Conservation (phyloP, 495 filamentous ascomycete species). For the Alectoria sarmentosa region DNA sequence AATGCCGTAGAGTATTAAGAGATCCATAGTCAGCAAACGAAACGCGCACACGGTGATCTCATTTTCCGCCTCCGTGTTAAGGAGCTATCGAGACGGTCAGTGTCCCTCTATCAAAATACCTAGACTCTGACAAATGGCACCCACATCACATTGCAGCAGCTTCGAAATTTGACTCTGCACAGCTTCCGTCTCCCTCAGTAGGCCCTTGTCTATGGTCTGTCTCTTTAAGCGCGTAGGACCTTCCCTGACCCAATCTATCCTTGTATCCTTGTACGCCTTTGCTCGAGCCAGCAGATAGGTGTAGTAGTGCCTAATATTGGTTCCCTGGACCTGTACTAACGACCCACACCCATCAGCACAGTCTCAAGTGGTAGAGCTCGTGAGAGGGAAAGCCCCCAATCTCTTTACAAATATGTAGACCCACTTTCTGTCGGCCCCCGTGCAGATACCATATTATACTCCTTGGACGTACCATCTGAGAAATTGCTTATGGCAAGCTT, state of each 20-base stretch:
- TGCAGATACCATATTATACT: conserved; percentile 20
- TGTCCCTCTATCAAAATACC: not conserved
- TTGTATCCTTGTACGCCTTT: conserved; percentile 71
- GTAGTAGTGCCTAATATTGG: conserved; percentile 88
- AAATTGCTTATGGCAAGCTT: conserved; percentile 83
- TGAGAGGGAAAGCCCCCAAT: conserved; percentile 12
- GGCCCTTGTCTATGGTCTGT: conserved; percentile 83
- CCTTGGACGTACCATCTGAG: conserved; percentile 68
- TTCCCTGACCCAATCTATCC: conserved; percentile 81
- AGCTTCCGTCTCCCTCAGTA: conserved; percentile 84
- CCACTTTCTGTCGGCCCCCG: conserved; percentile 25
- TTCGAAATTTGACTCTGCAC: conserved; percentile 85
- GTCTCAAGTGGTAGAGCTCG: conserved; percentile 14
- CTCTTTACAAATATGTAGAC: conserved; percentile 14
- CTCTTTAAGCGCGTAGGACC: conserved; percentile 79
- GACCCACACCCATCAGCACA: conserved; percentile 21
- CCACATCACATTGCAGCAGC: conserved; percentile 82
- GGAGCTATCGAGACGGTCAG: conserved; percentile 47
- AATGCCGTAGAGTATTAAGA: conserved; percentile 85
- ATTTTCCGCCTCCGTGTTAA: conserved; percentile 87
- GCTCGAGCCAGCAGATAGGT: conserved; percentile 80
- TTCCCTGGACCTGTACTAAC: conserved; percentile 86
- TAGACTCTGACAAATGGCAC: conserved; percentile 24
- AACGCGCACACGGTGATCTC: conserved; percentile 98
- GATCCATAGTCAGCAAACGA: conserved; percentile 80